Conservation (phyloP, 2,329 filamentous ascomycete species). For the Aspergillus aculeatus region DNA sequence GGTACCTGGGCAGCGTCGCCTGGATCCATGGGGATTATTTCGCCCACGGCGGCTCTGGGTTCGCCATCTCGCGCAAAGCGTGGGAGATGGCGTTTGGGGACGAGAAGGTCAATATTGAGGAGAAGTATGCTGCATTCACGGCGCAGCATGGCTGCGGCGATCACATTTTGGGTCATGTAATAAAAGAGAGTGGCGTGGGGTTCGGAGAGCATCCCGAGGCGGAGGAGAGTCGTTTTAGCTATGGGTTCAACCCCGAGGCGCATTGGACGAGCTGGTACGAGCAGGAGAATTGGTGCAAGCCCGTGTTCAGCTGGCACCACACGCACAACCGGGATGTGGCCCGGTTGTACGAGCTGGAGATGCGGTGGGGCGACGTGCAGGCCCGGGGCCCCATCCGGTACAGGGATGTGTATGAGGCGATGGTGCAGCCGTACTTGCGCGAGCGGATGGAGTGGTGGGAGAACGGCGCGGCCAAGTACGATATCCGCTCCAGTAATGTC, state of each 20-base stretch:
- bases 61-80: constrained; percentile 50
- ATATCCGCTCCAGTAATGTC: constrained; percentile 21
- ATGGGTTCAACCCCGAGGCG: constrained; percentile 40
- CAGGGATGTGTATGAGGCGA: constrained; percentile 24
- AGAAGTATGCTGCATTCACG: constrained; percentile 45
- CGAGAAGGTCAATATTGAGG: constrained; percentile 44
- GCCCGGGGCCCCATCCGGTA: constrained; percentile 21
- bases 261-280: constrained; percentile 24
- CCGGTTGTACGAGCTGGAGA: constrained; percentile 24
- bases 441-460: constrained; percentile 26
- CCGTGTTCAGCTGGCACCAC: constrained; percentile 39
- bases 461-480: constrained; percentile 24
- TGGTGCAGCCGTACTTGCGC: constrained; percentile 23
- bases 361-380: constrained; percentile 25
- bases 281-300: constrained; percentile 55
- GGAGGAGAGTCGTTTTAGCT: constrained; percentile 54
- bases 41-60: constrained; percentile 58
- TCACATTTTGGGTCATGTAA: constrained; percentile 48
- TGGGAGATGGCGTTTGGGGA: constrained; percentile 50
- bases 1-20: constrained; percentile 54
- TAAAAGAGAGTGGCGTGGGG: constrained; percentile 52
- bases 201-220: constrained; percentile 46
- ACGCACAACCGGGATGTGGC: constrained; percentile 26
- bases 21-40: constrained; percentile 48
- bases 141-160: constrained; percentile 54